Evolutionary conservation across 768 basidiomycete species (phyloP).

Genomic region (Crepidotus variabilis): DNA sequence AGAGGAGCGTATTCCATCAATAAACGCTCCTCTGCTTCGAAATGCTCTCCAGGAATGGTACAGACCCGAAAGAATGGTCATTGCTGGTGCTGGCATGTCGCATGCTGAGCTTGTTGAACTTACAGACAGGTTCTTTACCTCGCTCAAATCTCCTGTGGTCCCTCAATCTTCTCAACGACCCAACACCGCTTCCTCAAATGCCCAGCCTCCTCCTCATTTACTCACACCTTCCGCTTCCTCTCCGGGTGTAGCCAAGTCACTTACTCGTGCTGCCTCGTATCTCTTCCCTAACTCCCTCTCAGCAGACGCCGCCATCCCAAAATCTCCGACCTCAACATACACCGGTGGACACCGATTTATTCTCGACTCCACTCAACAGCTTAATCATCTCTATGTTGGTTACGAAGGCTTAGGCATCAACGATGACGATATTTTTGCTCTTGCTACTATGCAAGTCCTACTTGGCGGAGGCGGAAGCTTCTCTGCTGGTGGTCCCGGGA

Average conservation of each 20-base stretch:
- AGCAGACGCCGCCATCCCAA: constrained; percentile 21
- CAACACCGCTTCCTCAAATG: constrained; percentile 26
- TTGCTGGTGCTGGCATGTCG: constrained; percentile 90
- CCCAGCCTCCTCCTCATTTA: constrained; percentile 50
- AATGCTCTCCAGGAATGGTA: constrained; percentile 79
- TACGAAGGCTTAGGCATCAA: constrained; percentile 91
- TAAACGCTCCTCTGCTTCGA: constrained; percentile 60
- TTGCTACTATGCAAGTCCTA: constrained; percentile 92
- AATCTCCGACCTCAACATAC: constrained; percentile 55
- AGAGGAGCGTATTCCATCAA: constrained; percentile 68
- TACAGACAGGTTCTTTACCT: constrained; percentile 79
- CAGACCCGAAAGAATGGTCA: constrained; percentile 89
- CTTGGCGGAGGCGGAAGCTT: constrained; percentile 96
- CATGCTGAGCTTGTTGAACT: constrained; percentile 89
- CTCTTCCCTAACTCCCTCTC: constrained; percentile 47
- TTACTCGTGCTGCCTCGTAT: constrained; percentile 78
- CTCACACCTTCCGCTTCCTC: constrained; percentile 46
- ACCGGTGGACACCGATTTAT: constrained; percentile 83
- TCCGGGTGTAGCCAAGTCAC: constrained; percentile 52
- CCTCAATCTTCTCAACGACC: constrained; percentile 19
- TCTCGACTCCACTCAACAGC: constrained; percentile 57
- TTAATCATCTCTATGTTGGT: constrained; percentile 90
- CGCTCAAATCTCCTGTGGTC: constrained; percentile 40
- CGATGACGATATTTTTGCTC: constrained; percentile 87
- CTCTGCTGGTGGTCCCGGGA: constrained; percentile 96